Evolutionary conservation across 2,329 filamentous ascomycete genomes (phyloP), one percentile per base, ranked within the genome.

Genomic region (Paecilomyces niveus): DNA sequence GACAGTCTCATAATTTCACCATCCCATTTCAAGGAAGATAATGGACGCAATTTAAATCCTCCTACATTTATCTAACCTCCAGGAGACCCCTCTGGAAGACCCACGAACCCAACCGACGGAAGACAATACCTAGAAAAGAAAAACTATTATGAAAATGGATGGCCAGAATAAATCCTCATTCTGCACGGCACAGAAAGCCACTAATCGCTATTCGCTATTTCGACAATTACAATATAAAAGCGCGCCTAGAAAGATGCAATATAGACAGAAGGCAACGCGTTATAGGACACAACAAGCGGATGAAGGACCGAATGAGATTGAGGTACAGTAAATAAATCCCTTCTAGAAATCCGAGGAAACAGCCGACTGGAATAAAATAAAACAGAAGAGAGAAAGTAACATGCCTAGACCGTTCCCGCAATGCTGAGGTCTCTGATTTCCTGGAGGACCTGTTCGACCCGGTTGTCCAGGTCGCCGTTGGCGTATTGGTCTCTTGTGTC

Each of bases 371-470:
- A 51, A 53, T 22, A 59, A 51, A 59, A 58, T 57, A 58, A 55
- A 61, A 29, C 26, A 29, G 26, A 29, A 29, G 26, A 29, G 7
- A 7, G 3, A 29, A 18, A 63, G 29, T 54, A 62, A 59, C 54
- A 55, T 56, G 59, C 67, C 70, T 45, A 85, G 58, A 88, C 85
- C n/a, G 85, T 88, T 21, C 86, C 86, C 33, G 86, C 85, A 80
- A 99, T 99, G 76, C 93, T 97, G 76, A 99, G 76, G 77, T 97
- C 94, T 64, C 94, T 83, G 74, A 99, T 99, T 80, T 99, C 92
- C 71, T 97, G 92, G 76, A 99, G 73, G 50, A 97, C 94, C 76
- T 97, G 89, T 77, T 99, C 94, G 31, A 99, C 94, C 64, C 91
- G 81, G 61, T 87, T 89, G 73, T 99, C 94, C 67, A 99, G 79